A percentile compares a stretch with the other conserved stretches of the same genome.
Evolutionary conservation across 129 eudicot species (phyloP).

Genomic region (Gnaphalium uliginosum): DNA sequence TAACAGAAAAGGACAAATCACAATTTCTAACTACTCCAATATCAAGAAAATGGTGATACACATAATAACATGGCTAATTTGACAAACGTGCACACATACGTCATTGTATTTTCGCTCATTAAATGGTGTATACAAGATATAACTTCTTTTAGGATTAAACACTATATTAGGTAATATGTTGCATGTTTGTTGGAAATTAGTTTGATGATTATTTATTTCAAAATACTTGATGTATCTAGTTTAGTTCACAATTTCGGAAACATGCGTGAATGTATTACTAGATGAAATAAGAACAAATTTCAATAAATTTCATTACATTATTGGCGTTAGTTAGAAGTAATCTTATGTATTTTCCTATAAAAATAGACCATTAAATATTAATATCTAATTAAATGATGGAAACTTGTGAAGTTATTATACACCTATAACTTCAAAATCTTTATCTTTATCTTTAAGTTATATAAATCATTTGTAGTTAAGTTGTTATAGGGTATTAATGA

Average conservation of each 20-base stretch:
- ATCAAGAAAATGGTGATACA: too few species aligned
- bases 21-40: too few species aligned
- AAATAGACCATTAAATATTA: neutral
- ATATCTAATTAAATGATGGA: too few species aligned
- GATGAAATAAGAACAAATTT: neutral
- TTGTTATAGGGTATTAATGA: too few species aligned
- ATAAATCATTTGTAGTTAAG: too few species aligned
- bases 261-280: neutral
- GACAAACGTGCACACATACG: neutral
- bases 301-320: neutral
- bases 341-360: neutral
- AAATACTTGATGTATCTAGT: too few species aligned
- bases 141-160: neutral
- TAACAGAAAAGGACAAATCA: too few species aligned
- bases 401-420: neutral
- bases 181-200: neutral
- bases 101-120: neutral
- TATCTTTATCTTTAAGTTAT: too few species aligned
- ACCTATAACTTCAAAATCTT: neutral
- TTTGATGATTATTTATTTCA: neutral
- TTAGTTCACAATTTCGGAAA: too few species aligned
- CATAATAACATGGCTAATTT: too few species aligned
- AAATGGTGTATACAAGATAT: too few species aligned
- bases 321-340: neutral
- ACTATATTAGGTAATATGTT: neutral